phyloP scores from a whole-genome alignment of 805 yeast genomes.

The Saccharomyces kudriavzevii region DNA sequence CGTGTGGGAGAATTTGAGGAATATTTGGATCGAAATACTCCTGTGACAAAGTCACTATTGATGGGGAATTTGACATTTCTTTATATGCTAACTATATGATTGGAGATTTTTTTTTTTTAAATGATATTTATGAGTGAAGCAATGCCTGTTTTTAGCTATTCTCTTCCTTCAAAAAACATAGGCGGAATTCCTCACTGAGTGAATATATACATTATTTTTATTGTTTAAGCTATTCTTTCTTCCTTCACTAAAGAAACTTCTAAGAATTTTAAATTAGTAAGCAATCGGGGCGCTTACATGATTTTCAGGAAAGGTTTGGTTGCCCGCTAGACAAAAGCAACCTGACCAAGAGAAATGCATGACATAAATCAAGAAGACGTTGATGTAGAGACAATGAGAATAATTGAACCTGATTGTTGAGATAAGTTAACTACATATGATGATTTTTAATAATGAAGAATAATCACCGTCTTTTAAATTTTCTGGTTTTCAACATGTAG shows the following conservation, averaged over 20 bases:
- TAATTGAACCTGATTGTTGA: not conserved
- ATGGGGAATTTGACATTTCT: conserved; percentile 2
- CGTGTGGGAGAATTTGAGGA: conserved; percentile 48
- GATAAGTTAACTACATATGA: no score
- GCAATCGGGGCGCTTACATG: not conserved
- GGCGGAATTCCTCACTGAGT: no score
- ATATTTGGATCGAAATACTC: conserved; percentile 15
- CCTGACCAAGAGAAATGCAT: not conserved
- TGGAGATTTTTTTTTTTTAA: no score
- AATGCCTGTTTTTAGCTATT: not conserved
- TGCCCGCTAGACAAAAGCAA: not conserved
- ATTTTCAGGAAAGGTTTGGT: not conserved
- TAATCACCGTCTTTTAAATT: no score
- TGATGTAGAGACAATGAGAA: not conserved
- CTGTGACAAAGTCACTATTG: conserved; percentile 2
- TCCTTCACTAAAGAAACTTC: not conserved
- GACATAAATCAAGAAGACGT: not conserved
- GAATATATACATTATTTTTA: not conserved
- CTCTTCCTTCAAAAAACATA: no score
- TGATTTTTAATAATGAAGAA: no score
- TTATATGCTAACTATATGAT: not conserved
- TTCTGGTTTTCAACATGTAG: no score
- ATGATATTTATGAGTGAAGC: not conserved
- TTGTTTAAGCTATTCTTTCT: not conserved
- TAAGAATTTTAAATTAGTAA: not conserved